Evolutionary conservation across 441 rosid genomes (phyloP).

Genomic region (Adansonia madagascariensis): DNA sequence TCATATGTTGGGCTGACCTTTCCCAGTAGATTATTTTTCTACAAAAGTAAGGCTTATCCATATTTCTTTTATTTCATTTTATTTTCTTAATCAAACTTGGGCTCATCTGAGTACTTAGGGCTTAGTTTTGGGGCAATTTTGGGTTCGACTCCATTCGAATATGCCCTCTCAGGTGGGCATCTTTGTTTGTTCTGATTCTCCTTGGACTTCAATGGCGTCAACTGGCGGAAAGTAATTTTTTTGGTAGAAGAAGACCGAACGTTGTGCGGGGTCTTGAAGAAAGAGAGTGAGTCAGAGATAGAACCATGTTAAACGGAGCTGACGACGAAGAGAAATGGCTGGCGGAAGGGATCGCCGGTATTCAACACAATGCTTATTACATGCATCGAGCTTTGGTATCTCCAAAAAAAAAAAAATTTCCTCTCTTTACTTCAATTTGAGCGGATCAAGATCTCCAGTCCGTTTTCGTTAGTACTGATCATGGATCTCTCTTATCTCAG

Average conservation of each 20-base stretch:
- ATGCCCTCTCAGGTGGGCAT: not conserved
- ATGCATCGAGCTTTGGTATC: slow-evolving; percentile 69
- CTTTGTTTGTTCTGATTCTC: not conserved
- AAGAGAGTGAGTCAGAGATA: slow-evolving; percentile 18
- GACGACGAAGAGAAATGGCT: slow-evolving; percentile 77
- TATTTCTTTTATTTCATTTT: no score
- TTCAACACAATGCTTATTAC: slow-evolving; percentile 68
- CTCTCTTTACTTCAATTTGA: not conserved
- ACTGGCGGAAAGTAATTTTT: not conserved
- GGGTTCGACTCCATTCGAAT: not conserved
- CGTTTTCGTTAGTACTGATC: slow-evolving; percentile 20
- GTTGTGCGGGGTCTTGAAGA: not conserved
- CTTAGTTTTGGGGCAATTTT: no score
- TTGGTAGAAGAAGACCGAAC: not conserved
- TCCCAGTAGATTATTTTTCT: no score
- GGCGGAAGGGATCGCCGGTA: slow-evolving; percentile 73
- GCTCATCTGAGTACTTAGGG: no score
- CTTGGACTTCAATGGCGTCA: no score
- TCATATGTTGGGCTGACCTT: not conserved
- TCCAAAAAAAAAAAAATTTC: not conserved
- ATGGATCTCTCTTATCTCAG: slow-evolving; percentile 32
- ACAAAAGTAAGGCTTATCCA: not conserved
- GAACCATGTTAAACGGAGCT: slow-evolving; percentile 44
- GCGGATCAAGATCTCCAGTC: not conserved
- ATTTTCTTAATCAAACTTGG: no score